These are phyloP conservation scores for Trichosporon coremiiforme DNA, from an alignment of 1,284 basidiomycete species.

Conservation along the genomic window DNA sequence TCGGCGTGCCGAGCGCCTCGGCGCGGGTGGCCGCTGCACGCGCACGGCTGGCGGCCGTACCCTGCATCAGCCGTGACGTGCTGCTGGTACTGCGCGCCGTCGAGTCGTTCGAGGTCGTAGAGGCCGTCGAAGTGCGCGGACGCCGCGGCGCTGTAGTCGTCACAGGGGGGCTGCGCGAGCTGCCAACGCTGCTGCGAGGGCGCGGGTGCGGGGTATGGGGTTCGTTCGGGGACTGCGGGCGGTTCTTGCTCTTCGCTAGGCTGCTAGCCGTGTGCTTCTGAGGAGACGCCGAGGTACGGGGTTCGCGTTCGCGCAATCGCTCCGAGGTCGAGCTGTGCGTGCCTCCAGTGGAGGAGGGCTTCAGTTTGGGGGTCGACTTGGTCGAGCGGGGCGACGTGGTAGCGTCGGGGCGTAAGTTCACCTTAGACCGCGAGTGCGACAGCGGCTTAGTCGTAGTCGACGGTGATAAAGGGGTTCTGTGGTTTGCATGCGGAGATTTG, in stretches of 20 bases:
- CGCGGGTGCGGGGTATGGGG: background rate
- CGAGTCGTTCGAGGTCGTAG: background rate
- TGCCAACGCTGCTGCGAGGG: background rate
- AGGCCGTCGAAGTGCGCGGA: conserved; percentile 19
- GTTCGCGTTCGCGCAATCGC: background rate
- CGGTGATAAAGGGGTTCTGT: background rate
- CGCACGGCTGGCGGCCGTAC: conserved; percentile 29
- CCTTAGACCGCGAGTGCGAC: background rate
- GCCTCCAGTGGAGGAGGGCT: conserved; percentile 11
- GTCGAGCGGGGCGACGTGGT: background rate
- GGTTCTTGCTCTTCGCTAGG: conserved; percentile 22
- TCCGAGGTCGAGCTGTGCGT: background rate
- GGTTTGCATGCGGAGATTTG: background rate
- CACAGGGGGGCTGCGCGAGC: background rate
- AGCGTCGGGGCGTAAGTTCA: background rate
- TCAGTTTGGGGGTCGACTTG: conserved; percentile 20
- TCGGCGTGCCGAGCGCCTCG: background rate
- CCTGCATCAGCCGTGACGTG: conserved; percentile 29
- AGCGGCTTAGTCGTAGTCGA: background rate
- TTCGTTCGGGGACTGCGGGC: background rate
- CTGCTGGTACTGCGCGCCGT: conserved; percentile 7
- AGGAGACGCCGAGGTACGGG: background rate
- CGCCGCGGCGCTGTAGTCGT: background rate
- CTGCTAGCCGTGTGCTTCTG: conserved; percentile 25
- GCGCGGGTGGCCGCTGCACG: conserved; percentile 24